Conservation (phyloP, 805 yeast genomes). For the Tetrapisispora pingtungensis region DNA sequence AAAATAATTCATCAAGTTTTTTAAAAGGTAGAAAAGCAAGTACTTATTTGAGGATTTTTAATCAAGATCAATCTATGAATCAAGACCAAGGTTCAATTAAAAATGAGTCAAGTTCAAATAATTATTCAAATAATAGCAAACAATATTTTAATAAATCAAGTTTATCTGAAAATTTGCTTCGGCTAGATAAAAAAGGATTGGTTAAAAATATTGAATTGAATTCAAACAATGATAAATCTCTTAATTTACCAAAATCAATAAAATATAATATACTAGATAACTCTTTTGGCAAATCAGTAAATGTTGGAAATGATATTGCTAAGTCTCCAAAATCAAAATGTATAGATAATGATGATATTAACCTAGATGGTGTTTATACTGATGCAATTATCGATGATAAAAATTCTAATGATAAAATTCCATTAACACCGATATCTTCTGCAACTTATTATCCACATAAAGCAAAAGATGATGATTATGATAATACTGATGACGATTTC, state of each 20-base stretch:
- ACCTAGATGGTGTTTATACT: neutral
- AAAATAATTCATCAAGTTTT: conserved; percentile 6
- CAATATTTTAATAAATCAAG: neutral
- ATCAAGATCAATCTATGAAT: conserved; percentile 16
- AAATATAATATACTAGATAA: neutral
- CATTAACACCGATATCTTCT: conserved; percentile 52
- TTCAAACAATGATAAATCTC: neutral
- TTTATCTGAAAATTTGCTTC: neutral
- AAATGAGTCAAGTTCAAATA: neutral
- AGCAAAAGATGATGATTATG: conserved; percentile 22
- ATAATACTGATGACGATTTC: neutral
- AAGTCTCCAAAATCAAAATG: neutral
- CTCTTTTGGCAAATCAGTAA: neutral
- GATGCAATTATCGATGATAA: neutral
- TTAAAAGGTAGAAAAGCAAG: conserved; percentile 30
- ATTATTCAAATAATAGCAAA: no score
- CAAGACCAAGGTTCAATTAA: neutral
- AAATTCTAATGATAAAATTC: neutral
- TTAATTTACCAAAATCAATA: neutral
- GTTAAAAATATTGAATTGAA: neutral
- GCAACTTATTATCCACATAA: conserved; percentile 67
- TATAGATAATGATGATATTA: neutral
- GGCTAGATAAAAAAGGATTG: neutral
- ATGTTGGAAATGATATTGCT: neutral
- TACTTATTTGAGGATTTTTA: conserved; percentile 26